Evolutionary conservation across 2,329 filamentous ascomycete species (phyloP).

Genomic region (Claviceps digitariae): DNA sequence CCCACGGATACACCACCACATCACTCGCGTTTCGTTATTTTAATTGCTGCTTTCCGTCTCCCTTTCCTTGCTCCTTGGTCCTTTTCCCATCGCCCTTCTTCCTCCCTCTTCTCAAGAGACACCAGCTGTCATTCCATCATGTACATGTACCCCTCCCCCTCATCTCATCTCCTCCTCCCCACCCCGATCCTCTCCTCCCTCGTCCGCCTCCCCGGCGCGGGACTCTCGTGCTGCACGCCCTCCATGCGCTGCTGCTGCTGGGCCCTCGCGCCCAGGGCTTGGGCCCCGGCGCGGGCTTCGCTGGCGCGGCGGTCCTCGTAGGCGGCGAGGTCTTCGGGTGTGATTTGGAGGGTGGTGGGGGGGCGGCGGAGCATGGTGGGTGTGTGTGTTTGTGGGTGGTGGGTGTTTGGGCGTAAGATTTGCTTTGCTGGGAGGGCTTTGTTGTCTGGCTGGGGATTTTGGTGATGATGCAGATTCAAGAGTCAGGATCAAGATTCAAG

Average conservation of each 20-base stretch:
- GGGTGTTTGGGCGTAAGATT: neutral
- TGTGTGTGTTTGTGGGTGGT: neutral
- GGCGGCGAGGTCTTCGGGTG: slow-evolving; percentile 53
- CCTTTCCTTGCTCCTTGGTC: no score
- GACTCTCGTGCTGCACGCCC: slow-evolving; percentile 5
- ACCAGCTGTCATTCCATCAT: no score
- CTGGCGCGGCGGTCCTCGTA: slow-evolving; percentile 51
- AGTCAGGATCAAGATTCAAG: no score
- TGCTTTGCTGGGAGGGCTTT: neutral
- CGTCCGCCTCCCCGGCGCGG: slow-evolving; percentile 11
- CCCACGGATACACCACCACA: no score
- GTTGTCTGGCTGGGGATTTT: no score
- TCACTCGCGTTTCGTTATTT: no score
- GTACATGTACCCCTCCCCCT: no score
- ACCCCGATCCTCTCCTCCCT: slow-evolving; percentile 28
- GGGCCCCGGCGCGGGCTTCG: slow-evolving; percentile 30
- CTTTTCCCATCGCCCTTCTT: no score
- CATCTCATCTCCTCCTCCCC: slow-evolving; percentile 8
- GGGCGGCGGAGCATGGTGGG: slow-evolving; percentile 49
- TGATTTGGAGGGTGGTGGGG: slow-evolving; percentile 54
- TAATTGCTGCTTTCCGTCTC: no score
- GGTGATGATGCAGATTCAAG: no score
- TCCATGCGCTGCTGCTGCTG: slow-evolving; percentile 4
- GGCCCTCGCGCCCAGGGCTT: neutral
- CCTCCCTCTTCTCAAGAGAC: no score